Percentiles rank a stretch among this genome's conserved stretches.
Evolutionary conservation across 495 filamentous ascomycete genomes (phyloP).

Genomic region (Cercophora newfieldiana): DNA sequence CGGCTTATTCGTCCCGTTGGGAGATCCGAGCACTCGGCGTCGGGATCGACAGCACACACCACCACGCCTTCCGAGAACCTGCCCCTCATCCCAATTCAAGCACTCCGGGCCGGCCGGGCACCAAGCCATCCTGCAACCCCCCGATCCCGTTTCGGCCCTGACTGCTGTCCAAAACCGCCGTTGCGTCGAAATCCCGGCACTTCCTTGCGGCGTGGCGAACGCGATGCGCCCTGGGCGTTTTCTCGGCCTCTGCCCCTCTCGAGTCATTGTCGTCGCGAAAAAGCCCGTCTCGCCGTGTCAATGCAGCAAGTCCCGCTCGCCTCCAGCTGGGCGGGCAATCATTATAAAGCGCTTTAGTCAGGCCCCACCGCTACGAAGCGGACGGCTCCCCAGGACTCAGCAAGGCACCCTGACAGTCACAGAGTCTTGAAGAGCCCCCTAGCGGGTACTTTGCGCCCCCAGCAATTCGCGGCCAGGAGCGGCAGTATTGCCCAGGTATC

Average conservation of each 20-base stretch:
- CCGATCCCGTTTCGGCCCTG: neutral
- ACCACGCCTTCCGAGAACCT: neutral
- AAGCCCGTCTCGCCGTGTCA: neutral
- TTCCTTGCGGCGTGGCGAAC: neutral
- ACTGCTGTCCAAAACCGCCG: constrained; percentile 10
- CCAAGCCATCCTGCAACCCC: neutral
- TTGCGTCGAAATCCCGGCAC: neutral
- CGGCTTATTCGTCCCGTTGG: neutral
- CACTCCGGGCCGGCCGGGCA: neutral
- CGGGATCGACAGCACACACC: constrained; percentile 10
- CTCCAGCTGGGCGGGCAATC: neutral
- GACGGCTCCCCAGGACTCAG: neutral
- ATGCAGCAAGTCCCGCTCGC: constrained; percentile 1
- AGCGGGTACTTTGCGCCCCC: neutral
- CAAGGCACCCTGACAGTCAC: neutral
- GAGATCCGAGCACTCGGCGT: neutral
- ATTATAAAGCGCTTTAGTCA: constrained; percentile 15
- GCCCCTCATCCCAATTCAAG: neutral
- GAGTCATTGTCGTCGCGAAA: constrained; percentile 8
- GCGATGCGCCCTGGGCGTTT: neutral
- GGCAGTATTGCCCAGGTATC: constrained; percentile 27
- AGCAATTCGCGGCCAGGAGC: neutral
- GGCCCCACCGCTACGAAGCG: neutral
- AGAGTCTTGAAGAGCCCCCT: neutral
- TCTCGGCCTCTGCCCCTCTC: neutral